A percentile compares a stretch with the other conserved stretches of the same genome.
Conservation (phyloP, 2,329 filamentous ascomycete species). For the Amphichorda felina region DNA sequence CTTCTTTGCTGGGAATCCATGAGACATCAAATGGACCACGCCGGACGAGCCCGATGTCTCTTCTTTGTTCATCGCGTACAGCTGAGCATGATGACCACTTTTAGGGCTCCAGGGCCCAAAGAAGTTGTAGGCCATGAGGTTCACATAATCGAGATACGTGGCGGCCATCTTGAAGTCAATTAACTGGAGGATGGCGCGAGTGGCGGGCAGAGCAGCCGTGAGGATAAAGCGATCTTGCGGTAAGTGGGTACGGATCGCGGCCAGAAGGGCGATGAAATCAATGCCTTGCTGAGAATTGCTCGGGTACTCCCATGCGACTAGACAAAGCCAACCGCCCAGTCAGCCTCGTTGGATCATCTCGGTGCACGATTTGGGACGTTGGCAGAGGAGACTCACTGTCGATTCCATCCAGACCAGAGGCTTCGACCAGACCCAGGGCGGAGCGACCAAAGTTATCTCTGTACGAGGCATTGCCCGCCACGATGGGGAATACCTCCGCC, state of each 20-base stretch:
- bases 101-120: slow-evolving; percentile 56
- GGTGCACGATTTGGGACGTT: too few relatives aligned
- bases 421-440: slow-evolving; percentile 54
- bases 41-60: slow-evolving; percentile 55
- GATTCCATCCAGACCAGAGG: slow-evolving; percentile 49
- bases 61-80: slow-evolving; percentile 49
- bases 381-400: slow-evolving; percentile 43
- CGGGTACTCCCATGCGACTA: slow-evolving; percentile 77
- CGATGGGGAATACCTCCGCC: slow-evolving; percentile 53
- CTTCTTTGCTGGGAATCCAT: slow-evolving; percentile 58
- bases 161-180: slow-evolving; percentile 55
- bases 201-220: slow-evolving; percentile 61
- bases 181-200: slow-evolving; percentile 51
- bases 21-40: slow-evolving; percentile 51
- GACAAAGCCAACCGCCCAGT: too few relatives aligned
- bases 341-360: too few relatives aligned
- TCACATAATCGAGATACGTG: slow-evolving; percentile 60
- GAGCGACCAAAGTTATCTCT: slow-evolving; percentile 62
- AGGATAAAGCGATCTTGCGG: slow-evolving; percentile 57
- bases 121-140: slow-evolving; percentile 75
- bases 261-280: slow-evolving; percentile 59
- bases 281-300: slow-evolving; percentile 51
- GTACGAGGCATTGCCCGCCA: slow-evolving; percentile 47
- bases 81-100: slow-evolving; percentile 65
- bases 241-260: slow-evolving; percentile 53